These are phyloP conservation scores for Fusarium sp. DNA, from an alignment of 2,329 filamentous ascomycete species.

Conservation along the genomic window DNA sequence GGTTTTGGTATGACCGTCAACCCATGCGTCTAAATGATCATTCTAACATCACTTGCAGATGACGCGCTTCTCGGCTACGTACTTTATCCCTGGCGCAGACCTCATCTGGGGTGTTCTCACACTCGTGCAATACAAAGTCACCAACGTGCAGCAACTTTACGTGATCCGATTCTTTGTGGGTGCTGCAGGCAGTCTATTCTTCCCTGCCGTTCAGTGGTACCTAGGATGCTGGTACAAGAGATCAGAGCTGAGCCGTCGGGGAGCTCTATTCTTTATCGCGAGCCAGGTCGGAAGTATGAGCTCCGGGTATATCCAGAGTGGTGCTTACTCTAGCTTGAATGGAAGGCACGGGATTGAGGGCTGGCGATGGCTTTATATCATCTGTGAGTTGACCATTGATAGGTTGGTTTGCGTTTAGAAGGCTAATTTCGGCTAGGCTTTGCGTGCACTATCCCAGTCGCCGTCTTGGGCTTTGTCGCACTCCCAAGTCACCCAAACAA, in stretches of 20 bases:
- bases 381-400: not conserved
- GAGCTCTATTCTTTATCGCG: slow-evolving; percentile 55
- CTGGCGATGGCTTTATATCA: not conserved
- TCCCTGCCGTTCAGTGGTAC: slow-evolving; percentile 51
- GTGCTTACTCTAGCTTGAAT: not conserved
- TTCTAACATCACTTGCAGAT: slow-evolving; percentile 6
- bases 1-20: not conserved
- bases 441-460: not conserved
- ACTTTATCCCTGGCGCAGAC: slow-evolving; percentile 51
- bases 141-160: slow-evolving; percentile 51
- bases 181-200: slow-evolving; percentile 48
- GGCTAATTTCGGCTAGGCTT: not conserved
- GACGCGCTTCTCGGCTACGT: slow-evolving; percentile 38
- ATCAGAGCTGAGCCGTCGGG: slow-evolving; percentile 52
- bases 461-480: not conserved
- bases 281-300: slow-evolving; percentile 59
- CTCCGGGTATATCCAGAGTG: slow-evolving; percentile 50
- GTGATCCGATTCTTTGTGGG: slow-evolving; percentile 57
- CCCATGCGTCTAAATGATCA: not conserved
- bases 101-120: slow-evolving; percentile 44
- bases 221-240: slow-evolving; percentile 58
- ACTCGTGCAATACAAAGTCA: slow-evolving; percentile 32
- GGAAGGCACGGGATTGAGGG: not conserved
- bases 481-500: slow-evolving; percentile 50
- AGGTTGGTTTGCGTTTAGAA: not conserved